These are phyloP conservation scores for Fusarium brevicatenulatum DNA, from an alignment of 2,329 filamentous ascomycete species.

Conservation along the genomic window DNA sequence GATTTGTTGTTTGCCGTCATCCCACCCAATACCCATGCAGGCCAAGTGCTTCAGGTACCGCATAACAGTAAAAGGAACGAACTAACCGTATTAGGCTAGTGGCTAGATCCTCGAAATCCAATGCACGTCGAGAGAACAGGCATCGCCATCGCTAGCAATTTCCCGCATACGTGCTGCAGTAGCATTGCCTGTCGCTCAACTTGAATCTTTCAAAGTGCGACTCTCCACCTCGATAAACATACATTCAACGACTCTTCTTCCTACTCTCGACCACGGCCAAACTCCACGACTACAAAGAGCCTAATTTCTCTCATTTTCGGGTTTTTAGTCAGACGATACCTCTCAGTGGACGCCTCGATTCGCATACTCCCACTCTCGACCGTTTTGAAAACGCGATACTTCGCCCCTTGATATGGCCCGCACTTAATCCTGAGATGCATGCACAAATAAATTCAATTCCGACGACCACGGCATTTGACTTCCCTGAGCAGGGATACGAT, in stretches of 20 bases:
- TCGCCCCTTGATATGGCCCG: slow-evolving; percentile 44
- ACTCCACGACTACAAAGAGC: neutral
- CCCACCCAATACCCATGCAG: slow-evolving; percentile 19
- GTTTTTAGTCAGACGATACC: neutral
- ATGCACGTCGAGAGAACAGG: slow-evolving; percentile 39
- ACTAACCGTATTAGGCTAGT: slow-evolving; percentile 41
- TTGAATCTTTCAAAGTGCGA: slow-evolving; percentile 36
- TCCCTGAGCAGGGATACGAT: slow-evolving; percentile 10
- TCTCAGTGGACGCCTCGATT: neutral
- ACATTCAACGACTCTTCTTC: slow-evolving; percentile 7
- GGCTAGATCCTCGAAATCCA: slow-evolving; percentile 29
- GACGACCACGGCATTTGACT: slow-evolving; percentile 23
- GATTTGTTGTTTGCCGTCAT: slow-evolving; percentile 22
- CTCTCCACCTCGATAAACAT: slow-evolving; percentile 21
- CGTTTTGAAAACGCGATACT: slow-evolving; percentile 30
- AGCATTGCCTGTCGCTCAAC: slow-evolving; percentile 33
- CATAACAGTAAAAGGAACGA: slow-evolving; percentile 20
- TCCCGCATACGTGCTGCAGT: slow-evolving; percentile 47
- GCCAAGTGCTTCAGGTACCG: slow-evolving; percentile 42
- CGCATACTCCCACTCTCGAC: slow-evolving; percentile 6
- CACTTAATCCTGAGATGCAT: slow-evolving; percentile 46
- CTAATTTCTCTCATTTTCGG: neutral
- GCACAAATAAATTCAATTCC: slow-evolving; percentile 25
- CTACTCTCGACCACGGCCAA: slow-evolving; percentile 9
- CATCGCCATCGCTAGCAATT: slow-evolving; percentile 51